Evolutionary conservation across 2,329 filamentous ascomycete genomes (phyloP), one percentile per base, ranked within the genome.

Genomic region (Chrysoporthe cubensis): DNA sequence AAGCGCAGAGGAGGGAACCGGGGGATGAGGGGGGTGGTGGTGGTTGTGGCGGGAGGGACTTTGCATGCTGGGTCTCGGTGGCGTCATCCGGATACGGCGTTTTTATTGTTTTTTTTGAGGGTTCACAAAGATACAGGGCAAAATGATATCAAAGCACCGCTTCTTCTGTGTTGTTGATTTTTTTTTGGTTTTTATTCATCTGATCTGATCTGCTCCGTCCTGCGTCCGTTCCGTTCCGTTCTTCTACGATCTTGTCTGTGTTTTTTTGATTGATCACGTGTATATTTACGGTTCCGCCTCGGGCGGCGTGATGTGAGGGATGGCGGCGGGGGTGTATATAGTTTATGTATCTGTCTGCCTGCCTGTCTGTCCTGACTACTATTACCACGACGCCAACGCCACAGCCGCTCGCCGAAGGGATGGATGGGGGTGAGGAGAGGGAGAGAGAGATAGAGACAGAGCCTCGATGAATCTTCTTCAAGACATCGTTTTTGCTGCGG

Each of bases 101-200:
- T 66, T 26, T 26, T 26, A 26, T 26, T 26, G 2, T 26, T 26
- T 26, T 26, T 26, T 26, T 26, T 58, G 64, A 48, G 43, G 37
- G 43, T 37, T 44, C 52, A 8, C 50, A 54, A 59, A 68, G 66
- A 68, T 48, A 37, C 14, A 63, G 66, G 66, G 44, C 66, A 68
- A 66, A 68, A 68, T 58, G 66, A 64, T 62, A 63, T 68, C 54
- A 43, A 66, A 66, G 66, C 66, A 66, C 65, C 44, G 42, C 57
- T 59, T 26, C 26, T 26, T 26, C 26, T 26, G 26, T 26, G 26
- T 26, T 26, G 26, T 26, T 26, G 26, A 26, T 26, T 26, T 26
- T 26, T 26, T 26, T 26, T 26, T 2, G 0, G 1, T 26, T 26
- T 26, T 26, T 26, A 26, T 26, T 26, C 2, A 26, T 42, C n/a